These are phyloP conservation scores for Sorghum bicolor DNA, from an alignment of 176 grass and related monocot species.

Conservation along the genomic window Sorghum_bicolor_NCBIv3 NC_012873.2:10204501-10205000, in stretches of 20 bases:
- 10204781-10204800: slow-evolving; percentile 1
- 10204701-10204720: slow-evolving; percentile 69
- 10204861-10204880: neutral
- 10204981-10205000: neutral
- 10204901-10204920: neutral
- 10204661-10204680: slow-evolving; percentile 62
- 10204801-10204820: slow-evolving; percentile 9
- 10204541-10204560: slow-evolving; percentile 96
- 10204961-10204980: neutral
- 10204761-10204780: neutral
- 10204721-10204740: slow-evolving; percentile 82
- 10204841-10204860: neutral
- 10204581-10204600: neutral
- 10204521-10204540: slow-evolving; percentile 95
- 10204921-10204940: neutral
- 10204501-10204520: slow-evolving; percentile 97
- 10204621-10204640: slow-evolving; percentile 39
- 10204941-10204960: neutral
- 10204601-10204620: slow-evolving; percentile 18
- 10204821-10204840: neutral
- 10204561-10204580: neutral
- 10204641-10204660: slow-evolving; percentile 99
- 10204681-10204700: slow-evolving; percentile 70
- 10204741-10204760: slow-evolving; percentile 4
- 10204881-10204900: neutral